These are phyloP conservation scores for Vaccinium myrtillus DNA, from an alignment of 148 eudicot species.

Conservation along the genomic window DNA sequence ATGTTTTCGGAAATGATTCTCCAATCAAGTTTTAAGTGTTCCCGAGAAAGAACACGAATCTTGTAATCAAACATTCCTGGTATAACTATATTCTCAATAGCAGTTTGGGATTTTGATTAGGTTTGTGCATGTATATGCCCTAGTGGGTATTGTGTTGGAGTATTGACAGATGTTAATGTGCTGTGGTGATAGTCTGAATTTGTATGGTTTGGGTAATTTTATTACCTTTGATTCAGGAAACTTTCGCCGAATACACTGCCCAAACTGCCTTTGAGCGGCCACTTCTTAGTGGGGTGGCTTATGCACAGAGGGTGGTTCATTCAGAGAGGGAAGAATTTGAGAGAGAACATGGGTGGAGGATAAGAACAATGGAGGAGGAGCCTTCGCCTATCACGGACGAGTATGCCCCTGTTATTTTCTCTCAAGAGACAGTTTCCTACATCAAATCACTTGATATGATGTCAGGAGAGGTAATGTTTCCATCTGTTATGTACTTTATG, in stretches of 20 bases:
- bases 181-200: neutral
- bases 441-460: constrained; percentile 67
- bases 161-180: neutral
- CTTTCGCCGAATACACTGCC: constrained; percentile 72
- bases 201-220: neutral
- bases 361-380: constrained; percentile 60
- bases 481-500: no score
- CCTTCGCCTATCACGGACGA: constrained; percentile 63
- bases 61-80: neutral
- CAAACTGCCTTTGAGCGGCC: constrained; percentile 71
- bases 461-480: constrained; percentile 61
- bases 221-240: constrained; percentile 41
- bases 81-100: neutral
- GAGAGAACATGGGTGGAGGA: constrained; percentile 56
- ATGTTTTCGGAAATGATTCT: neutral
- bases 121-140: neutral
- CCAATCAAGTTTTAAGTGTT: neutral
- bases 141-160: neutral
- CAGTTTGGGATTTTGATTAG: neutral
- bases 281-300: constrained; percentile 67
- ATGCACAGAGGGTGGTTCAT: constrained; percentile 54
- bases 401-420: constrained; percentile 67
- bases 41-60: neutral
- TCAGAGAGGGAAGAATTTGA: constrained; percentile 69
- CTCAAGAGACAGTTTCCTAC: constrained; percentile 69